These are phyloP conservation scores for Wickerhamomyces canadensis DNA, from an alignment of 805 yeast genomes.

Conservation along the genomic window DNA sequence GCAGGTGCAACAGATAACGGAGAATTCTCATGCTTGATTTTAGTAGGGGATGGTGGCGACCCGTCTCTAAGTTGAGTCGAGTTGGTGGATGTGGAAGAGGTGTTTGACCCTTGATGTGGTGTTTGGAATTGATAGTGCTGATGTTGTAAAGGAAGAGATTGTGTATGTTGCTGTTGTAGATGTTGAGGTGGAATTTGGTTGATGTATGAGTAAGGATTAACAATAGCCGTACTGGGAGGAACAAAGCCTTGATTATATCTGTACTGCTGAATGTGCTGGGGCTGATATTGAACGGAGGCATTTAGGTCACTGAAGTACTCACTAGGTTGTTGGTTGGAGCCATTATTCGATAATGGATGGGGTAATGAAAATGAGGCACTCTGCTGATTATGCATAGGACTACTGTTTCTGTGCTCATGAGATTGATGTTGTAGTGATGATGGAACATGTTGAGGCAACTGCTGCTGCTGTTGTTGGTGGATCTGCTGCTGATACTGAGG, in stretches of 20 bases:
- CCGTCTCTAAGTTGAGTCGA: background rate
- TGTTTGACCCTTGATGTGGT: background rate
- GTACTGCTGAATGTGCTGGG: background rate
- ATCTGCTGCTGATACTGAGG: background rate
- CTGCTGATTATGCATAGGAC: background rate
- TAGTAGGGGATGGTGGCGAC: background rate
- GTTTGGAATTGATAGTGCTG: background rate
- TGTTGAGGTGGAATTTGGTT: conserved; percentile 1
- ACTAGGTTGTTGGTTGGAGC: background rate
- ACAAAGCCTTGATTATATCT: conserved; percentile 1
- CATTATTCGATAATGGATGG: background rate
- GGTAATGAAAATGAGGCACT: background rate
- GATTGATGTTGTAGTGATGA: conserved; percentile 2
- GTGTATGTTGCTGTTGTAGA: too few species aligned
- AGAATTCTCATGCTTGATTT: background rate
- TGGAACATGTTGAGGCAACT: background rate
- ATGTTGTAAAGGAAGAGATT: background rate
- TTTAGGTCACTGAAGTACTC: background rate
- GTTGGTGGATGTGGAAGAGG: background rate
- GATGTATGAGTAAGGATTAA: conserved; percentile 5
- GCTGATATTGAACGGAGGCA: background rate
- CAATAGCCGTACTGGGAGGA: background rate
- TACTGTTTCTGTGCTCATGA: background rate
- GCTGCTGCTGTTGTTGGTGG: background rate
- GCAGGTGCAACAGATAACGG: background rate